Conservation (phyloP, 2,329 filamentous ascomycete genomes). For the Cladophialophora chaetospira region DNA sequence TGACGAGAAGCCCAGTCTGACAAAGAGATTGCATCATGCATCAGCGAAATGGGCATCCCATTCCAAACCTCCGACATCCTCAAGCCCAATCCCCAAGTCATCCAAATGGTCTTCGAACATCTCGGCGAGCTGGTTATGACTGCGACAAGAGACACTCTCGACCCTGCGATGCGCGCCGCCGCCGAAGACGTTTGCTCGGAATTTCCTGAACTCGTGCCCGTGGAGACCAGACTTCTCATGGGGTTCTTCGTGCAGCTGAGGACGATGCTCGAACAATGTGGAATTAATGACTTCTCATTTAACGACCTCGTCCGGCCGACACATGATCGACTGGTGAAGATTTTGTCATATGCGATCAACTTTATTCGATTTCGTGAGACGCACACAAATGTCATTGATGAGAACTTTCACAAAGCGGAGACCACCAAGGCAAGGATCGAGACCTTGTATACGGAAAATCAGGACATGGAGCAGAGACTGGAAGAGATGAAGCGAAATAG, state of each 20-base stretch:
- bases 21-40: slow-evolving; percentile 89
- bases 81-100: slow-evolving; percentile 90
- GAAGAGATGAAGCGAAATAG: slow-evolving; percentile 80
- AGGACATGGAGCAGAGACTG: slow-evolving; percentile 78
- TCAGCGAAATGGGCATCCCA: slow-evolving; percentile 91
- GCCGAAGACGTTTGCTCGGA: slow-evolving; percentile 81
- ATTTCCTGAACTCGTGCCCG: slow-evolving; percentile 77
- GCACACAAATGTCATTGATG: slow-evolving; percentile 84
- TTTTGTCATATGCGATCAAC: slow-evolving; percentile 98
- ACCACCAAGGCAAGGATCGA: slow-evolving; percentile 86
- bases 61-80: slow-evolving; percentile 85
- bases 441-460: slow-evolving; percentile 78
- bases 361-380: slow-evolving; percentile 96
- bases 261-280: slow-evolving; percentile 78
- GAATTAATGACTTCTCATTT: slow-evolving; percentile 91
- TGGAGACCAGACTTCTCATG: slow-evolving; percentile 91
- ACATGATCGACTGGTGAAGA: slow-evolving; percentile 85
- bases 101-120: slow-evolving; percentile 98
- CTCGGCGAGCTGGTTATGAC: slow-evolving; percentile 94
- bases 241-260: slow-evolving; percentile 88
- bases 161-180: slow-evolving; percentile 91
- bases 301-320: slow-evolving; percentile 89
- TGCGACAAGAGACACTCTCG: slow-evolving; percentile 86
- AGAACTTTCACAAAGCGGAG: slow-evolving; percentile 90
- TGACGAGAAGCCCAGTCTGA: slow-evolving; percentile 57